Evolutionary conservation across 345 rosid genomes (phyloP).

Genomic region (Erysimum cheiranthoides): DNA sequence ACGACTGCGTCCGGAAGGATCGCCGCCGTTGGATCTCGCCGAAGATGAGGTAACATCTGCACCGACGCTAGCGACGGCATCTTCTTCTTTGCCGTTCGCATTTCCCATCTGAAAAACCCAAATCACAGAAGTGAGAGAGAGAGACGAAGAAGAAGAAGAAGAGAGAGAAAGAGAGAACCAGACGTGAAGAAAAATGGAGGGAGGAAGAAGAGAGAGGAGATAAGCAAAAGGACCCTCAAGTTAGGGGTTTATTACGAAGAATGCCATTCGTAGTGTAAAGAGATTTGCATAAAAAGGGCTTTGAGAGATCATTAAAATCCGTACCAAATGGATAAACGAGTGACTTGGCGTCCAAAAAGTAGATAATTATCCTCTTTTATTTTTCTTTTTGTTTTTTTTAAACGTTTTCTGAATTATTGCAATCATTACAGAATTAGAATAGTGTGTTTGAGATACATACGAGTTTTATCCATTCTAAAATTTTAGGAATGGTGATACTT

Average conservation of each 20-base stretch:
- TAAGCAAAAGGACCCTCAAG: neutral
- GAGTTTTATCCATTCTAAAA: constrained; percentile 1
- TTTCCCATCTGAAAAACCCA: constrained; percentile 69
- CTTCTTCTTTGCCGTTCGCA: constrained; percentile 71
- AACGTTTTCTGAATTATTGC: neutral
- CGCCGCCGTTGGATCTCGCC: constrained; percentile 56
- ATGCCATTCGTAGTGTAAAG: constrained; percentile 31
- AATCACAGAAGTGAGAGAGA: constrained; percentile 39
- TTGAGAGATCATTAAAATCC: constrained; percentile 31
- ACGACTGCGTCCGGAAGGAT: constrained; percentile 39
- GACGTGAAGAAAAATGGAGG: constrained; percentile 32
- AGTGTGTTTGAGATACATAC: neutral
- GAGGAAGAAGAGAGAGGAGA: constrained; percentile 30
- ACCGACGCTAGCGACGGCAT: constrained; percentile 27
- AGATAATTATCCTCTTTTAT: constrained; percentile 28
- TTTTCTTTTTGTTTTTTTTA: neutral
- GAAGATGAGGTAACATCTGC: constrained; percentile 41
- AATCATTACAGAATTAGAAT: neutral
- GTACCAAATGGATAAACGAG: constrained; percentile 46
- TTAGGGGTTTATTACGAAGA: constrained; percentile 28
- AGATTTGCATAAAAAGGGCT: constrained; percentile 7
- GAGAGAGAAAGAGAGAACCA: constrained; percentile 15
- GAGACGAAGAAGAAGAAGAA: constrained; percentile 1
- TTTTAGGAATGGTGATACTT: neutral
- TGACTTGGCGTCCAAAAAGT: constrained; percentile 41